These are phyloP conservation scores for Daedalea quercina DNA, from an alignment of 768 basidiomycete genomes.

Conservation along the genomic window DNA sequence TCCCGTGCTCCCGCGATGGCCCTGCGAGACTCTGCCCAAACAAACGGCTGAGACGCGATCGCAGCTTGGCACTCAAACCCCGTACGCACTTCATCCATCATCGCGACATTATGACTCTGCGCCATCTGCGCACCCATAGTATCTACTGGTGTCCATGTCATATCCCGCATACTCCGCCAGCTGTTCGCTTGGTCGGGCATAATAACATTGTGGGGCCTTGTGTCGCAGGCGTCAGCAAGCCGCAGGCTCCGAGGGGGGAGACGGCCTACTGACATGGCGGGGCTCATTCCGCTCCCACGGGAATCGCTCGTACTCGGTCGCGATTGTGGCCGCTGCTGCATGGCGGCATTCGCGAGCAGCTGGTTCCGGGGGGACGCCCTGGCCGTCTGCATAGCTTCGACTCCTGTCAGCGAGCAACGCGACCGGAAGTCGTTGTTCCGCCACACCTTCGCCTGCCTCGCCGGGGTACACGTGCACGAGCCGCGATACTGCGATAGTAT, in stretches of 20 bases:
- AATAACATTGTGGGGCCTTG: conserved; percentile 12
- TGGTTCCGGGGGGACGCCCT: background rate
- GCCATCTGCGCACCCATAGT: conserved; percentile 14
- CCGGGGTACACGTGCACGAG: conserved; percentile 16
- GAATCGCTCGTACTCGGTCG: conserved; percentile 14
- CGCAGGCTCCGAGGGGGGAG: background rate
- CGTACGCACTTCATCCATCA: conserved; percentile 7
- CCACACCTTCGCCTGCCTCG: conserved; percentile 18
- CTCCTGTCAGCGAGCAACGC: background rate
- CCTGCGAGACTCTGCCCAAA: conserved; percentile 1
- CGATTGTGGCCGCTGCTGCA: conserved; percentile 10
- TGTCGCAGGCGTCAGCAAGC: background rate
- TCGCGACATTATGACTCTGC: conserved; percentile 12
- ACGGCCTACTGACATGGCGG: conserved; percentile 9
- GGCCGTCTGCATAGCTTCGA: background rate
- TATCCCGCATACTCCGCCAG: conserved; percentile 16
- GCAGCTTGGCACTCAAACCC: background rate
- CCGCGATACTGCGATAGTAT: conserved; percentile 15
- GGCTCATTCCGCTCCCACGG: conserved; percentile 15
- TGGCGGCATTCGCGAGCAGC: background rate
- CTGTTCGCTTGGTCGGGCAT: conserved; percentile 12
- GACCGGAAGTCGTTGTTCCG: background rate
- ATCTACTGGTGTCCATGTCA: conserved; percentile 16
- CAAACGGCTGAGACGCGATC: background rate
- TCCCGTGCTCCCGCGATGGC: conserved; percentile 12